Conservation (phyloP, 257 asterid species). For the Fraxinus pennsylvanica region DNA sequence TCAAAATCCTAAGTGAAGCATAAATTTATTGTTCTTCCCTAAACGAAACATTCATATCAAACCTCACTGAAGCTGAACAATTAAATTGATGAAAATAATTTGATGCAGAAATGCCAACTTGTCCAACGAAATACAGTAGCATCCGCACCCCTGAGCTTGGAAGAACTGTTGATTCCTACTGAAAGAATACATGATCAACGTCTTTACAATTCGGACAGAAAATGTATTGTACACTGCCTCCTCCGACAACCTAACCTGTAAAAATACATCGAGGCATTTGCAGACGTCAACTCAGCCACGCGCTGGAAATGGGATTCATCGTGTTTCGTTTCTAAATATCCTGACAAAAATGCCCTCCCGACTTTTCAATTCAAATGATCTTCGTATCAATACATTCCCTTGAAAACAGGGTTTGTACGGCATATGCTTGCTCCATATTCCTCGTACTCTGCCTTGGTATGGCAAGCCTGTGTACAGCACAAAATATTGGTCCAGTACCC, state of each 20-base stretch:
- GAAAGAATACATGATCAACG: neutral
- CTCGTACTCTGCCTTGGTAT: constrained; percentile 93
- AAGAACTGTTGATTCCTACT: neutral
- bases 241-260: constrained; percentile 22
- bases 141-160: neutral
- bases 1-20: constrained; percentile 18
- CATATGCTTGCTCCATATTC: constrained; percentile 97
- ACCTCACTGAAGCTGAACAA: neutral
- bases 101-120: neutral
- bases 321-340: neutral
- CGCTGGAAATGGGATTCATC: constrained; percentile 1
- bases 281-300: constrained; percentile 10
- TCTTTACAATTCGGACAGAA: neutral
- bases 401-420: constrained; percentile 90
- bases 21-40: neutral
- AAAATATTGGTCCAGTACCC: neutral
- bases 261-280: constrained; percentile 14
- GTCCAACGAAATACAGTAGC: neutral
- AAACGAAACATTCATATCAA: constrained; percentile 15
- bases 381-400: constrained; percentile 82
- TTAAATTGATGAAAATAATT: neutral
- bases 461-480: constrained; percentile 71
- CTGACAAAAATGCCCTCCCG: constrained; percentile 4
- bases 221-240: constrained; percentile 17
- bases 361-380: constrained; percentile 19